Base-by-base conservation (phyloP, 1,139 yeast genomes). In the Scheffersomyces cryptocercus region DNA sequence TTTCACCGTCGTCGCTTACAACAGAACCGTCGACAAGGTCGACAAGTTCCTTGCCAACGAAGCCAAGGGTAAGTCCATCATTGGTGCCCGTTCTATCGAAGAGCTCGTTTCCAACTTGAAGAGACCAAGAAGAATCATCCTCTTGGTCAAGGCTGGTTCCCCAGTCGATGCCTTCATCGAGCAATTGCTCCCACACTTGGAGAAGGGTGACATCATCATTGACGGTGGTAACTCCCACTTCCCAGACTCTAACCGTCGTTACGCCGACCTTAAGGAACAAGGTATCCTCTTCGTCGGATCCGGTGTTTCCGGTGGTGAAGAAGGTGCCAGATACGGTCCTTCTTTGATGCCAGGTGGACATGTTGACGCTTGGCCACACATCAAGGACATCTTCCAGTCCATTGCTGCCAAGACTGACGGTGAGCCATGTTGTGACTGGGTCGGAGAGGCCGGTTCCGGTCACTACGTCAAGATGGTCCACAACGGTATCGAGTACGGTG, bases 391-490 rank as follows among this genome's bases (percentile, higher is more conserved):
- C 64, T 91, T 93, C 90, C 99, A 93, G 79, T 82, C 91, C 49
- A 88, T 93, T 61, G 77, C 98, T 47, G 99, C 99, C 65, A 89
- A 93, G 79, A 72, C 96, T 51, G 97, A 93, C 64, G 97, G 97
- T 61, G 97, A 93, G 76, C 97, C 99, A 67, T 93, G 99, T 78
- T 93, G 99, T 77, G 99, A 93, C 82, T 93, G 99, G 99, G 97
- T 93, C 62, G 99, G 99, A 64, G 96, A 91, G 61, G 96, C 95
- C 47, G 99, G 99, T 72, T 84, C 98, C 43, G 99, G 99, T 66
- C 99, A 93, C 77, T 93, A 87, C 77, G 98, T 93, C 68, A 93
- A 93, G 82, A 93, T 93, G 99, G 98, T 93, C 58, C 99, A 93
- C 82, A 93, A 93, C 70, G 99, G 99, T 87, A 93, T 93, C 63